phyloP scores from a whole-genome alignment of 768 basidiomycete species.

The Termitomyces sp. region DNA sequence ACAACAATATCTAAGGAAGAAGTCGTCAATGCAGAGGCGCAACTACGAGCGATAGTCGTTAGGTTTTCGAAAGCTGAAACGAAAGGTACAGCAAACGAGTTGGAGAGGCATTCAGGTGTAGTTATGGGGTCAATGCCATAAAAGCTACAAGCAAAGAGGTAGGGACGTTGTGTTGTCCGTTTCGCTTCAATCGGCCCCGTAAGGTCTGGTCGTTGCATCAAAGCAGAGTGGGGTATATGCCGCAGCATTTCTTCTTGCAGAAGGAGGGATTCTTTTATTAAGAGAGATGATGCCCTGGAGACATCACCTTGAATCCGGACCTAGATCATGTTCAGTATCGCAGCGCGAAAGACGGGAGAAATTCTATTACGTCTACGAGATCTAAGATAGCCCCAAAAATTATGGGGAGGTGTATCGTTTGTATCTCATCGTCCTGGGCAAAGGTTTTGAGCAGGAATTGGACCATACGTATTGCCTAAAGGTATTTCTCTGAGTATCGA shows the following conservation, averaged over 20 bases:
- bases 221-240: constrained; percentile 47
- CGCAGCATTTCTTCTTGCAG: constrained; percentile 54
- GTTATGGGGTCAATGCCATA: constrained; percentile 46
- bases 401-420: constrained; percentile 76
- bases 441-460: constrained; percentile 74
- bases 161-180: constrained; percentile 36
- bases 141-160: constrained; percentile 59
- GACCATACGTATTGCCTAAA: constrained; percentile 65
- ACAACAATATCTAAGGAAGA: constrained; percentile 28
- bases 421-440: constrained; percentile 87
- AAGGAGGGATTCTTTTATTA: constrained; percentile 41
- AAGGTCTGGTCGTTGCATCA: constrained; percentile 51
- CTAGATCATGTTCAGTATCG: constrained; percentile 23
- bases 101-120: constrained; percentile 17
- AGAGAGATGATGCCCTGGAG: constrained; percentile 31
- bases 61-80: constrained; percentile 56
- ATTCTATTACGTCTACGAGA: constrained; percentile 51
- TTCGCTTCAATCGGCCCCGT: constrained; percentile 33
- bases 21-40: constrained; percentile 36
- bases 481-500: constrained; percentile 1
- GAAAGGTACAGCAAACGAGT: constrained; percentile 48
- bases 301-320: constrained; percentile 35
- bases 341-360: constrained; percentile 1
- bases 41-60: constrained; percentile 43
- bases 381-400: constrained; percentile 72